A percentile compares a stretch with the other conserved stretches of the same genome.
phyloP scores from a whole-genome alignment of 2,329 filamentous ascomycete genomes.

The Ascochyta pisi region DNA sequence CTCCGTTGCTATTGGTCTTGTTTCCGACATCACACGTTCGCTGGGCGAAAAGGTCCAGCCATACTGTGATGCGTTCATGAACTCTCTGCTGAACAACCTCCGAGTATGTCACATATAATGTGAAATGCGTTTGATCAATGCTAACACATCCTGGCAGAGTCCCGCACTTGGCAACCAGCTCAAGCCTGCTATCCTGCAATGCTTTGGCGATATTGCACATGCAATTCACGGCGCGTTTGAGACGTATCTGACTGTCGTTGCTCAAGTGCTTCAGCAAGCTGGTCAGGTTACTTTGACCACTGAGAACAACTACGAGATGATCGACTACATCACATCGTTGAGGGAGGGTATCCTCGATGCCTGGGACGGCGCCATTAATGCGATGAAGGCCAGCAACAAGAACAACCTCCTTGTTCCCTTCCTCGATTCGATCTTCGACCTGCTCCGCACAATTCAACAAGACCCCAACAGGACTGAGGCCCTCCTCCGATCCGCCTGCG shows the following conservation, averaged over 20 bases:
- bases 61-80: conserved; percentile 98
- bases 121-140: not conserved
- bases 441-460: conserved; percentile 79
- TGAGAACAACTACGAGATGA: conserved; percentile 91
- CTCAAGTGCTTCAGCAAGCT: conserved; percentile 91
- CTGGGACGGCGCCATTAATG: conserved; percentile 95
- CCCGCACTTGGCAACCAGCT: conserved; percentile 91
- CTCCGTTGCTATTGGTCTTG: conserved; percentile 95
- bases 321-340: conserved; percentile 93
- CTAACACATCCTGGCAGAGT: conserved; percentile 61
- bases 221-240: conserved; percentile 93
- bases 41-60: conserved; percentile 90
- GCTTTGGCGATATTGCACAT: conserved; percentile 96
- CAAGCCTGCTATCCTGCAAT: conserved; percentile 97
- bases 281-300: conserved; percentile 78
- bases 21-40: conserved; percentile 94
- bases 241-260: conserved; percentile 89
- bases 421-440: conserved; percentile 83
- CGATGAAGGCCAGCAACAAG: conserved; percentile 84
- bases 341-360: conserved; percentile 99
- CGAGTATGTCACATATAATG: conserved; percentile 62
- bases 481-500: conserved; percentile 92
- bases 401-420: conserved; percentile 76
- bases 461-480: conserved; percentile 91
- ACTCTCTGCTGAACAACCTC: conserved; percentile 91